Evolutionary conservation across 2,329 filamentous ascomycete species (phyloP).

Genomic region (Fusarium chaquense): DNA sequence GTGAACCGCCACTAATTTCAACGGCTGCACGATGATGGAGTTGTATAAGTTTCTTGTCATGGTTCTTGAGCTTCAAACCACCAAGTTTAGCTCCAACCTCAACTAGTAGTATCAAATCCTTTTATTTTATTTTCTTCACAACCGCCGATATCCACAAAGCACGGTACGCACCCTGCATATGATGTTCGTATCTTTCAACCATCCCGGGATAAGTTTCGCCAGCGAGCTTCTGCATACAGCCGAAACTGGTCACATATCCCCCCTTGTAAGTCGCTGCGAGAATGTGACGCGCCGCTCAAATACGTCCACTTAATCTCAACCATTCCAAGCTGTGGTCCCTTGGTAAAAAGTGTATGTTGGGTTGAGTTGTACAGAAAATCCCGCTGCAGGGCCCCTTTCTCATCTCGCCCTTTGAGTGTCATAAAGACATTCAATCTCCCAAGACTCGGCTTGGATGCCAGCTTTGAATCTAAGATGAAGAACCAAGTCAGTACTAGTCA

Average conservation of each 20-base stretch:
- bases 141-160: slow-evolving; percentile 5
- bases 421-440: slow-evolving; percentile 41
- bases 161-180: slow-evolving; percentile 1
- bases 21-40: slow-evolving; percentile 44
- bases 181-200: slow-evolving; percentile 9
- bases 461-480: neutral
- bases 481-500: neutral
- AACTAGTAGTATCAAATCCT: neutral
- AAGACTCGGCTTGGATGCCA: slow-evolving; percentile 26
- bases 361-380: slow-evolving; percentile 1
- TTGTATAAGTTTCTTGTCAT: slow-evolving; percentile 9
- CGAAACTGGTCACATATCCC: slow-evolving; percentile 25
- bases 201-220: slow-evolving; percentile 16
- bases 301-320: slow-evolving; percentile 33
- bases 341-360: slow-evolving; percentile 2
- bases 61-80: neutral
- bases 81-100: neutral
- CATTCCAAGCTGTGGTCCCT: slow-evolving; percentile 34
- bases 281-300: slow-evolving; percentile 26
- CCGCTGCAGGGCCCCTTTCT: slow-evolving; percentile 13
- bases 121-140: neutral
- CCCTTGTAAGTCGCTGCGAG: slow-evolving; percentile 31
- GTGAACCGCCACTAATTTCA: slow-evolving; percentile 42
- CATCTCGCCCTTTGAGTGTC: slow-evolving; percentile 6
- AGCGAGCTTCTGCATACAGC: slow-evolving; percentile 31